Conservation (phyloP, 305 asterid genomes). For the Withania somnifera region DNA sequence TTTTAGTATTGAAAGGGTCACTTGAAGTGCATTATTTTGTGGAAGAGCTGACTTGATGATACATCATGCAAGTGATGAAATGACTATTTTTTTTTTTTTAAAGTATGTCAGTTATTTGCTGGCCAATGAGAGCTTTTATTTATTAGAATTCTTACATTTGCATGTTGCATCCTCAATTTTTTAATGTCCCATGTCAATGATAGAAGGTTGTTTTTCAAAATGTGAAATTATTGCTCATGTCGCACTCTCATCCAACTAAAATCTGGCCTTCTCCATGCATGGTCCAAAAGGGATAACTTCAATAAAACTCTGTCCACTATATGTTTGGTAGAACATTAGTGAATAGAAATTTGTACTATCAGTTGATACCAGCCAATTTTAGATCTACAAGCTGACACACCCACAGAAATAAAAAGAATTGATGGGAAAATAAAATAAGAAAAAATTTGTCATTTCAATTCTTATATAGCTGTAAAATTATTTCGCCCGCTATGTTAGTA, state of each 20-base stretch:
- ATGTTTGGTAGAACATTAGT: neutral
- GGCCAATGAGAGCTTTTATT: conserved; percentile 7
- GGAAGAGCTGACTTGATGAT: neutral
- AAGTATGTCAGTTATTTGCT: conserved; percentile 5
- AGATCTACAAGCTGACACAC: neutral
- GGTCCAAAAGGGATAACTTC: neutral
- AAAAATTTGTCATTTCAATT: no score
- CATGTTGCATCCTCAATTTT: no score
- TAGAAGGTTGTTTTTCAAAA: conserved; percentile 3
- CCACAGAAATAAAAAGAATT: neutral
- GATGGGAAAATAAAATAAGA: neutral
- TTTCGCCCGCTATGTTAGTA: neutral
- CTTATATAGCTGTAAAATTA: neutral
- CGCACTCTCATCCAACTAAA: conserved; percentile 10
- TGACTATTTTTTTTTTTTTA: neutral
- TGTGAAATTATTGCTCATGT: conserved; percentile 17
- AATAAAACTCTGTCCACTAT: neutral
- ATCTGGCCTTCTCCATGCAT: neutral
- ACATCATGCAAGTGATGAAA: neutral
- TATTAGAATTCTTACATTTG: neutral
- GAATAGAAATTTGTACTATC: neutral
- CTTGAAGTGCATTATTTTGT: neutral
- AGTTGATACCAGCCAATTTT: neutral
- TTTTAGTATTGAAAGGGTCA: neutral
- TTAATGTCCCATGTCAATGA: conserved; percentile 12